phyloP scores from a whole-genome alignment of 306 rosid genomes.

The Begonia masoniana region DNA sequence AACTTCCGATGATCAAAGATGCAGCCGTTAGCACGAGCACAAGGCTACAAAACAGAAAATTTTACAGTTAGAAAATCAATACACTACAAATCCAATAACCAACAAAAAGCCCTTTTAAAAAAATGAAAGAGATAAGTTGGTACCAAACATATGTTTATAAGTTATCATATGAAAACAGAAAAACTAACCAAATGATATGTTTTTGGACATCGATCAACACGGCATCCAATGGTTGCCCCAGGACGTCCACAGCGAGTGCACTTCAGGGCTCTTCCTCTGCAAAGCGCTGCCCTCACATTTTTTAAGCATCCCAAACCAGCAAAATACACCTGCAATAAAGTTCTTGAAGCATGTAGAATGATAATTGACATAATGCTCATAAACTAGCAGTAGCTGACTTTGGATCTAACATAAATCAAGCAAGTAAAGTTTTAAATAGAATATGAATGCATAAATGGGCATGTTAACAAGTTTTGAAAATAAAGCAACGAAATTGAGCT shows the following conservation, averaged over 20 bases:
- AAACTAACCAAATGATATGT: conserved; percentile 91
- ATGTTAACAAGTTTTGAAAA: neutral
- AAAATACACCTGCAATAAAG: conserved; percentile 80
- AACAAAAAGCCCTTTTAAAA: neutral
- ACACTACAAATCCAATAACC: neutral
- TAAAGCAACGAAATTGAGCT: conserved; percentile 7
- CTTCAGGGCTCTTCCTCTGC: conserved; percentile 89
- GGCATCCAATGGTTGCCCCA: conserved; percentile 97
- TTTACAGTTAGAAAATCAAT: conserved; percentile 1
- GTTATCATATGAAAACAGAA: neutral
- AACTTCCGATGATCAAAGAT: conserved; percentile 95
- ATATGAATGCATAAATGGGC: neutral
- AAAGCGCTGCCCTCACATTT: conserved; percentile 92
- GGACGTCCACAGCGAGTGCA: conserved; percentile 94
- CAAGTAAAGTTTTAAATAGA: neutral
- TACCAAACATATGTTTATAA: neutral
- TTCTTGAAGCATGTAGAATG: conserved; percentile 1
- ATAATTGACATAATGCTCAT: neutral
- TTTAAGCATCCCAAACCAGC: conserved; percentile 96
- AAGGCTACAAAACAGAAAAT: conserved; percentile 55
- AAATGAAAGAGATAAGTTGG: neutral
- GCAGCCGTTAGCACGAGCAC: conserved; percentile 93
- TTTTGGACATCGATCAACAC: conserved; percentile 94
- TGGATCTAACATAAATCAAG: neutral
- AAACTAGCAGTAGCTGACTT: neutral